Evolutionary conservation across 2,329 filamentous ascomycete species (phyloP), one percentile per base, ranked within the genome.

Genomic region (Trichoderma harzianum): DNA sequence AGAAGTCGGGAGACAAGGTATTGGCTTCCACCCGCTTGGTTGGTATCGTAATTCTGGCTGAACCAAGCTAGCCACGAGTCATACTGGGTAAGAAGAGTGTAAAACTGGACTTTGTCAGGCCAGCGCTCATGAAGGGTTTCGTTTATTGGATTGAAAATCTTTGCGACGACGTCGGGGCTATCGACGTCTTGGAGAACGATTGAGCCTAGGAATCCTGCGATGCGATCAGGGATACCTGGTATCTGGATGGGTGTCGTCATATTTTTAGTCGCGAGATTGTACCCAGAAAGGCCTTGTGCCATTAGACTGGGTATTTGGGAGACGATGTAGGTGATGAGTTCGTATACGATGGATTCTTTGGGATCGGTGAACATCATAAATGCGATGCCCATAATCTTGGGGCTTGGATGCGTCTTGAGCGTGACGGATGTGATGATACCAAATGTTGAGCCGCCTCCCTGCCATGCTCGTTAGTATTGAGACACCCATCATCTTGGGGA

Each of bases 371-470:
- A 71, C 2, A 80, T 61, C 5, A 75, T 63, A 30, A 76, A 77
- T 0, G 72, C 66, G 7, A 77, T 73, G 12, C 76, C 72, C 1
- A 76, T 69, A 43, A 84, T 78, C 36, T 77, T 77, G 7, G 81
- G 81, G 2, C 83, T 84, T 0, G 84, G 83, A 74, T 87, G 82
- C 0, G 87, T 85, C 72, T 86, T 85, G 16, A 88, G 78, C 0
- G 89, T 91, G 43, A 90, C 80, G 0, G 87, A 88, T 1, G 84
- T 85, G 26, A 91, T 83, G 2, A 91, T 83, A 0, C 87, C 89
- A 76, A 89, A 92, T 0, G 88, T 91, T 24, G 86, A 86, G 2
- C 87, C 88, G 3, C 88, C 88, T 7, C 88, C 88, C 85, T 86
- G 21, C 3, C n/a, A 26, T 39, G 8, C 3, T 12, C 5, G 5